phyloP scores from a whole-genome alignment of 2,329 filamentous ascomycete genomes.

The Amauroascus niger region DNA sequence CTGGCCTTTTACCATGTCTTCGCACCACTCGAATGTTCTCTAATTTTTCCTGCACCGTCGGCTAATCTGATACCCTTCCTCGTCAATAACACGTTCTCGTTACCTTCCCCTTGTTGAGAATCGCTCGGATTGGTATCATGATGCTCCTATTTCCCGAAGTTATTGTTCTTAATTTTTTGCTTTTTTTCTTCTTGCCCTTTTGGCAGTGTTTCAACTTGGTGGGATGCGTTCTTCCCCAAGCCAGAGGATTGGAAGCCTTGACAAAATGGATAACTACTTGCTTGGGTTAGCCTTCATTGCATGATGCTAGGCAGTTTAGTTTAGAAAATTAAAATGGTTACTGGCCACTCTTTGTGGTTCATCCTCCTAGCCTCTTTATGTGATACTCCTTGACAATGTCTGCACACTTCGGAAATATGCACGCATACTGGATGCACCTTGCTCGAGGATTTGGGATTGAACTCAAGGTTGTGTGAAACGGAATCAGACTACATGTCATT shows the following conservation, averaged over 20 bases:
- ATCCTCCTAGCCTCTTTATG: no score
- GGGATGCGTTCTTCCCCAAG: neutral
- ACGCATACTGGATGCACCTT: no score
- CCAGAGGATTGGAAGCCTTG: neutral
- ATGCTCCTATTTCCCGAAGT: neutral
- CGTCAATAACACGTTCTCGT: neutral
- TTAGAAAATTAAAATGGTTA: no score
- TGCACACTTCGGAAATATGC: no score
- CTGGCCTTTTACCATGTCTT: neutral
- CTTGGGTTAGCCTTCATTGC: neutral
- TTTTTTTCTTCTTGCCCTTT: neutral
- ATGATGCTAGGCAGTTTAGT: neutral
- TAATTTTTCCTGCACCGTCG: no score
- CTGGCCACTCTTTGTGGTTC: no score
- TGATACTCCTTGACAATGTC: no score
- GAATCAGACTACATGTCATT: no score
- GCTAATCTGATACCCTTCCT: neutral
- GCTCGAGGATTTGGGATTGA: no score
- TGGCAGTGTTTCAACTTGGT: neutral
- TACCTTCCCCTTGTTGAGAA: neutral
- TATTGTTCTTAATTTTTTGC: neutral
- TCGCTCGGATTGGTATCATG: neutral
- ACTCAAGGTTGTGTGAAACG: no score
- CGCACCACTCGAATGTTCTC: no score
- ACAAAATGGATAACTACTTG: neutral